Conservation (phyloP, 2,329 filamentous ascomycete genomes). For the Hirsutella rhossiliensis region DNA sequence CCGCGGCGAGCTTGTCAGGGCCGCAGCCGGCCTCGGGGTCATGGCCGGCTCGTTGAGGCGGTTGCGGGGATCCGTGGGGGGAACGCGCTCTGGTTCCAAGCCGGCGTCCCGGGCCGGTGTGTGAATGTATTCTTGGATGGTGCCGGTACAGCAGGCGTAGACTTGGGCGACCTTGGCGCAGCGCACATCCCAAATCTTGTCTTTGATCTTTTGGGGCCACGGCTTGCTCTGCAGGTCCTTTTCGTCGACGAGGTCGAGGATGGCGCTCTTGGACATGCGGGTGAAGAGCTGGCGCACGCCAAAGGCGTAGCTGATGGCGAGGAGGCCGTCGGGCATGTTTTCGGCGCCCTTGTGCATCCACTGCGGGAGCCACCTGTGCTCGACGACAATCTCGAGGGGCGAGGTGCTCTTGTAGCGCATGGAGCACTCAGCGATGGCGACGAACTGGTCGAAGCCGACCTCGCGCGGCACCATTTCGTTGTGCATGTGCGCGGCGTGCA, state of each 20-base stretch:
- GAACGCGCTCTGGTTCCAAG: conserved; percentile 7
- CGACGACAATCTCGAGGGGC: conserved; percentile 36
- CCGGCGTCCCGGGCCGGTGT: conserved; percentile 11
- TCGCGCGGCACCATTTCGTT: conserved; percentile 31
- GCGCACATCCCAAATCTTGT: conserved; percentile 35
- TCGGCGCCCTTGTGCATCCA: conserved; percentile 36
- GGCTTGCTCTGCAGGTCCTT: conserved; percentile 27
- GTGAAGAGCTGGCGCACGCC: conserved; percentile 35
- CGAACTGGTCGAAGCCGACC: conserved; percentile 35
- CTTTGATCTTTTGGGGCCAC: conserved; percentile 34
- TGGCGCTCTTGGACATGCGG: conserved; percentile 34
- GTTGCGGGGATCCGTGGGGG: conserved; percentile 9
- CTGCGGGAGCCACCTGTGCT: conserved; percentile 38
- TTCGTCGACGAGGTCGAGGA: conserved; percentile 32
- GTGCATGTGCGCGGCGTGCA: conserved; percentile 40
- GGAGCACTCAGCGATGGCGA: conserved; percentile 38
- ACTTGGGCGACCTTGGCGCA: conserved; percentile 39
- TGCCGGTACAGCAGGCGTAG: conserved; percentile 28
- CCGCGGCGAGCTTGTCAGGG: conserved; percentile 26
- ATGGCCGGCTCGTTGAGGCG: conserved; percentile 8
- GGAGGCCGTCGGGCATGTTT: conserved; percentile 35
- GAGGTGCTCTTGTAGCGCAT: conserved; percentile 38
- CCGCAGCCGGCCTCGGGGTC: conserved; percentile 6
- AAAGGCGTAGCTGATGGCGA: conserved; percentile 42
- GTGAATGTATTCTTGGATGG: conserved; percentile 33